These are phyloP conservation scores for Arachnomyces sp. DNA, from an alignment of 2,329 filamentous ascomycete species.

Conservation along the genomic window DNA sequence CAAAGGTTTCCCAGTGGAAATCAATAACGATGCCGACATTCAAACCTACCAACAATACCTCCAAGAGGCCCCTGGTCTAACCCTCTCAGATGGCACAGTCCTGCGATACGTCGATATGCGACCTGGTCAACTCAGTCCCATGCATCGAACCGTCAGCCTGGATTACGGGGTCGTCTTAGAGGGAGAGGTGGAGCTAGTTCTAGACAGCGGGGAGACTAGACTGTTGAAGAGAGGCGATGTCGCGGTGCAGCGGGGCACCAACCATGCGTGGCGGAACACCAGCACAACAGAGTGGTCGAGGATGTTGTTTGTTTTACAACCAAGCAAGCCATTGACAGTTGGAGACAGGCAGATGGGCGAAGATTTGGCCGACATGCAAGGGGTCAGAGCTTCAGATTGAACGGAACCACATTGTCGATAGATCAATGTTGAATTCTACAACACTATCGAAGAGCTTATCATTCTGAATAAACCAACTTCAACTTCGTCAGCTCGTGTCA, in stretches of 20 bases:
- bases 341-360: no score
- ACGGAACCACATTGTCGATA: no score
- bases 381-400: no score
- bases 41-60: conserved; percentile 26
- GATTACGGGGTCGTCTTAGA: conserved; percentile 48
- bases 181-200: conserved; percentile 41
- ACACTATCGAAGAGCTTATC: no score
- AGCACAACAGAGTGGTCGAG: conserved; percentile 17
- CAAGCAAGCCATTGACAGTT: conserved; percentile 18
- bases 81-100: conserved; percentile 39
- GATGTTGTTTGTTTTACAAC: conserved; percentile 23
- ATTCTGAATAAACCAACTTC: no score
- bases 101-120: conserved; percentile 36
- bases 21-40: conserved; percentile 27
- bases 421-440: no score
- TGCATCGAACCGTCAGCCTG: conserved; percentile 46
- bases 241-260: conserved; percentile 42
- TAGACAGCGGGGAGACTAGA: conserved; percentile 43
- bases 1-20: conserved; percentile 38
- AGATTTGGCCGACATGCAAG: no score
- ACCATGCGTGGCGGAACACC: conserved; percentile 33
- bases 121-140: conserved; percentile 34
- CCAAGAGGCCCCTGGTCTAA: conserved; percentile 41
- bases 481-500: no score
- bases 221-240: conserved; percentile 44